Evolutionary conservation across 257 asterid genomes (phyloP).

Genomic region (Nicotiana sylvestris): DNA sequence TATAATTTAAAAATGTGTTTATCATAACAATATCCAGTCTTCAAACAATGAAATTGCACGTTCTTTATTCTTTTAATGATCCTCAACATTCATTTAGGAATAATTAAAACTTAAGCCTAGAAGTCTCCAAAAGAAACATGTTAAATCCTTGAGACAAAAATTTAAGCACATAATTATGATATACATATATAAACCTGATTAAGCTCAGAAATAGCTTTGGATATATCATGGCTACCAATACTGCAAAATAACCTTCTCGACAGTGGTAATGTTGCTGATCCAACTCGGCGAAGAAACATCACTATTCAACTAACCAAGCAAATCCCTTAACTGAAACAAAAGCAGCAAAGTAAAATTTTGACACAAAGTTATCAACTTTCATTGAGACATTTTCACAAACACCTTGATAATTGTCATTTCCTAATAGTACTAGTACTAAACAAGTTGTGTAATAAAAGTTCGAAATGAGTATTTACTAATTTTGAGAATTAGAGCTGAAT

Average conservation of each 20-base stretch:
- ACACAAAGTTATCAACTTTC: background rate
- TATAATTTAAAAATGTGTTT: background rate
- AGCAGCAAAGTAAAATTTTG: background rate
- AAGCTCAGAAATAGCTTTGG: slow-evolving; percentile 58
- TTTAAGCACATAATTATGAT: background rate
- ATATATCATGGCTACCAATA: slow-evolving; percentile 37
- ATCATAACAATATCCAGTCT: background rate
- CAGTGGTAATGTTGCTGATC: slow-evolving; percentile 25
- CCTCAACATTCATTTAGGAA: background rate
- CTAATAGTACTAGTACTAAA: background rate
- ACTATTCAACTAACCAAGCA: background rate
- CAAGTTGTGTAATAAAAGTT: background rate
- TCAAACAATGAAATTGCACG: background rate
- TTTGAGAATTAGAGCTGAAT: background rate
- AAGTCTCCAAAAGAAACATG: background rate
- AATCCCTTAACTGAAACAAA: background rate
- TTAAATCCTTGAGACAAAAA: background rate
- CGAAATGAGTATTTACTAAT: background rate
- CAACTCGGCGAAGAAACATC: slow-evolving; percentile 47
- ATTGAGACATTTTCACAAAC: slow-evolving; percentile 8
- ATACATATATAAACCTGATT: slow-evolving; percentile 47
- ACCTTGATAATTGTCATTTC: background rate
- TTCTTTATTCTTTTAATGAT: background rate
- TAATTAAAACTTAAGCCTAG: background rate
- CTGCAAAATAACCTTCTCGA: slow-evolving; percentile 39